Conservation (phyloP, 2,329 filamentous ascomycete species). For the Tolypocladium ovalisporum region DNA sequence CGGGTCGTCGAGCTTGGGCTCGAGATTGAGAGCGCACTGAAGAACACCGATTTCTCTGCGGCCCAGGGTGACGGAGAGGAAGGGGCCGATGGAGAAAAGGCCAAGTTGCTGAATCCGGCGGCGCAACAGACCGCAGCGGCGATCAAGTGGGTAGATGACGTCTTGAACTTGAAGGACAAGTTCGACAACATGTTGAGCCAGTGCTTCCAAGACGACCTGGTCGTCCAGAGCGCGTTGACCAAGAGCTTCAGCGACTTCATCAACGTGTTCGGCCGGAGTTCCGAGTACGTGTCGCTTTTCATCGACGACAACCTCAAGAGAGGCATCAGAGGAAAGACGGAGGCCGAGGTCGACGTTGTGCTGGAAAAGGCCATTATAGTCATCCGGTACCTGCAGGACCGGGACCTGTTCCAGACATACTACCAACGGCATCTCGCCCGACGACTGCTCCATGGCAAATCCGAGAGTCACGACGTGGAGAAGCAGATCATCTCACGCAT, state of each 20-base stretch:
- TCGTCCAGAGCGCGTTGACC: conserved; percentile 71
- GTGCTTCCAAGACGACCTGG: conserved; percentile 66
- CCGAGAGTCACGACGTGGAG: conserved; percentile 83
- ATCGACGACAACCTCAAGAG: conserved; percentile 95
- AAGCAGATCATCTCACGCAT: conserved; percentile 93
- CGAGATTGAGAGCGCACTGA: conserved; percentile 64
- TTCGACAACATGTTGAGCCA: conserved; percentile 69
- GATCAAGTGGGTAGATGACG: conserved; percentile 91
- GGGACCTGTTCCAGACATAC: conserved; percentile 91
- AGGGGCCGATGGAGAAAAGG: conserved; percentile 29
- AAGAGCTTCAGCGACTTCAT: conserved; percentile 89
- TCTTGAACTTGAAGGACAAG: conserved; percentile 74
- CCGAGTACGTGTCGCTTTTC: conserved; percentile 90
- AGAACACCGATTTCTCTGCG: conserved; percentile 42
- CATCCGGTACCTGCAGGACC: conserved; percentile 79
- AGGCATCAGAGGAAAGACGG: conserved; percentile 85
- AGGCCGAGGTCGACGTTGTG: conserved; percentile 71
- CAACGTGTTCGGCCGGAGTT: conserved; percentile 74
- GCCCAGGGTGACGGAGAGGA: conserved; percentile 33
- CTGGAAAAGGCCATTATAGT: conserved; percentile 84
- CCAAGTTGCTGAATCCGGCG: conserved; percentile 30
- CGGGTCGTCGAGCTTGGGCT: conserved; percentile 70
- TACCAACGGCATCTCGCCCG: conserved; percentile 95
- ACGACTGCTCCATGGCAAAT: conserved; percentile 77
- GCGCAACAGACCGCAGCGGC: conserved; percentile 80